These are phyloP conservation scores for Ascochyta lentis DNA, from an alignment of 2,329 filamentous ascomycete genomes.

Conservation along the genomic window DNA sequence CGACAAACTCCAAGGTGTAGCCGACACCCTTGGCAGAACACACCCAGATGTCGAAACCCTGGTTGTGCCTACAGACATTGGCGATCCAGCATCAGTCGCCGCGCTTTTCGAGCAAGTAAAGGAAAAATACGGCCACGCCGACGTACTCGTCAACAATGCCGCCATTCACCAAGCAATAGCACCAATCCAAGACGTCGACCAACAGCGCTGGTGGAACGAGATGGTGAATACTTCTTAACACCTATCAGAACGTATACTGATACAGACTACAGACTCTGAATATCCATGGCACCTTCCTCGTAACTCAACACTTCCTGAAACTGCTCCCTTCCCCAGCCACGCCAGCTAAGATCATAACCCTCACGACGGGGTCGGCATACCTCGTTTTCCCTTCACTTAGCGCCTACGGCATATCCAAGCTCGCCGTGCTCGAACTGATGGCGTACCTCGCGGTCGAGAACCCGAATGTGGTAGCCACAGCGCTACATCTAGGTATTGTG, in stretches of 20 bases:
- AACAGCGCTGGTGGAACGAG: conserved; percentile 29
- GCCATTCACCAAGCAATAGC: conserved; percentile 20
- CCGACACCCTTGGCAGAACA: conserved; percentile 35
- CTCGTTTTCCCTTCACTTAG: conserved; percentile 16
- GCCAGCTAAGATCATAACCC: conserved; percentile 34
- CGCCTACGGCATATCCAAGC: conserved; percentile 31
- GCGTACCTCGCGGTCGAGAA: conserved; percentile 30
- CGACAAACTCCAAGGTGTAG: conserved; percentile 33
- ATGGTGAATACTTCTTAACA: conserved; percentile 15
- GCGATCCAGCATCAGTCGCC: conserved; percentile 29
- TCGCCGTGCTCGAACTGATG: conserved; percentile 24
- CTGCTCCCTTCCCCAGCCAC: conserved; percentile 23
- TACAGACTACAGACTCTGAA: conserved; percentile 40
- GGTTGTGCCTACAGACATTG: conserved; percentile 39
- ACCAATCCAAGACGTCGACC: conserved; percentile 27
- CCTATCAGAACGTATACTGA: not conserved
- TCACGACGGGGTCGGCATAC: conserved; percentile 24
- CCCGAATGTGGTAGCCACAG: conserved; percentile 26
- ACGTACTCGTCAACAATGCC: conserved; percentile 34
- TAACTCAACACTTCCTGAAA: conserved; percentile 42
- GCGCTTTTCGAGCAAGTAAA: conserved; percentile 30
- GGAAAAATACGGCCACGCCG: conserved; percentile 28
- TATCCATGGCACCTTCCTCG: conserved; percentile 42
- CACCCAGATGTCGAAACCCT: conserved; percentile 42
- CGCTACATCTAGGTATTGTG: conserved; percentile 29